Evolutionary conservation across 345 rosid species (phyloP), one percentile per base, ranked within the genome.

Genomic region (Melaleuca quinquenervia): DNA sequence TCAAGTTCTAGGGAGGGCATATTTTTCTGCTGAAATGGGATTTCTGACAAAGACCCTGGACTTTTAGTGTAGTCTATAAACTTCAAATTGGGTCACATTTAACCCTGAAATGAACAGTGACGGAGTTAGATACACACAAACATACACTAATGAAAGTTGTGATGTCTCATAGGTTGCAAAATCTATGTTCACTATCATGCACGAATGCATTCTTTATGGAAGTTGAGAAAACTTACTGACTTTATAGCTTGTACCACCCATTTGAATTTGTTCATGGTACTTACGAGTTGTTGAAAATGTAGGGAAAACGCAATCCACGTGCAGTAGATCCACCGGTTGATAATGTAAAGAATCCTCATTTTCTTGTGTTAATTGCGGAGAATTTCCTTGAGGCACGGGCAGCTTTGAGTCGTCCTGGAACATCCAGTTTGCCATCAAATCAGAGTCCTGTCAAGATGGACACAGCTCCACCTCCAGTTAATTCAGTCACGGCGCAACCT

Each of bases 321-420:
- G 90, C 91, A 83, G 91, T 87, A 41, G 99, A 97, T 91, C 93
- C 96, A 88, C 88, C 92, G 27, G 86, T 95, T 87, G 98, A 96
- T 90, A 90, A 89, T 60, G 87, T 85, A 80, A 94, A 93, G 92
- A 96, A 94, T 85, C 88, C 98, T 83, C 96, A 94, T 80, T 94
- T 89, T 91, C 99, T 97, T 90, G 92, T 94, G 87, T 91, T 97
- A 56, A 94, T 97, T 89, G 94, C 99, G 24, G 98, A 95, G 85
- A 94, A 90, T 85, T 97, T 97, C 90, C 90, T 94, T 93, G 99
- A 96, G 92, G 99, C 99, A 76, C 92, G 95, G 88, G 91, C 95
- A 89, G 95, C 98, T 90, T 92, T 97, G 87, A 94, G 96, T 90
- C 91, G 91, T 86, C 87, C 97, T 85, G 96, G 95, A 89, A 90